Conservation (phyloP, 2,329 filamentous ascomycete genomes). For the Botrytis hyacinthi region DNA sequence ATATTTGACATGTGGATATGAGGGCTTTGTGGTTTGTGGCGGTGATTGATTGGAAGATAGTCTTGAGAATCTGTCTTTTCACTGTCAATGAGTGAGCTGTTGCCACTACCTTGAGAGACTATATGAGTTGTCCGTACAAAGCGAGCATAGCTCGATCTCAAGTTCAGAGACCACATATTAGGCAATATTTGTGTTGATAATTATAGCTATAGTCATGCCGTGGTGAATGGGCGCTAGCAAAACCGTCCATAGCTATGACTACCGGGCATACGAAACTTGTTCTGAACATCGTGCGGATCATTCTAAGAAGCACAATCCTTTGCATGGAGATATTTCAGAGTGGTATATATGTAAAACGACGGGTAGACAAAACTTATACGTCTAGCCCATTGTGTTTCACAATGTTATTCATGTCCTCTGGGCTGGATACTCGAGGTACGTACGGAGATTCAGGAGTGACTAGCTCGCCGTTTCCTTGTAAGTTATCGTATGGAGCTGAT, state of each 20-base stretch:
- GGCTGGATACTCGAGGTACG: not conserved
- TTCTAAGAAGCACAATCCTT: not conserved
- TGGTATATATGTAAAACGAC: not conserved
- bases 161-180: too few species aligned
- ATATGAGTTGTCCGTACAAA: too few species aligned
- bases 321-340: not conserved
- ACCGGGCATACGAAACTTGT: not conserved
- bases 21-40: too few species aligned
- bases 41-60: too few species aligned
- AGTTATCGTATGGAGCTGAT: not conserved
- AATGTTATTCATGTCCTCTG: not conserved
- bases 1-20: too few species aligned
- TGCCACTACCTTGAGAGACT: too few species aligned
- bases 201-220: not conserved
- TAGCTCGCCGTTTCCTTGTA: not conserved
- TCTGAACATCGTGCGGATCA: not conserved
- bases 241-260: not conserved
- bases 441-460: not conserved
- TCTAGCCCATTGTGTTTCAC: not conserved
- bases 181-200: not conserved
- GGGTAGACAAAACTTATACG: not conserved
- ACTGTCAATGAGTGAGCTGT: too few species aligned
- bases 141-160: too few species aligned
- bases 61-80: too few species aligned
- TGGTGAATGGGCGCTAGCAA: not conserved